Evolutionary conservation across 2,329 filamentous ascomycete genomes (phyloP).

Genomic region (Pseudocercospora cruenta): DNA sequence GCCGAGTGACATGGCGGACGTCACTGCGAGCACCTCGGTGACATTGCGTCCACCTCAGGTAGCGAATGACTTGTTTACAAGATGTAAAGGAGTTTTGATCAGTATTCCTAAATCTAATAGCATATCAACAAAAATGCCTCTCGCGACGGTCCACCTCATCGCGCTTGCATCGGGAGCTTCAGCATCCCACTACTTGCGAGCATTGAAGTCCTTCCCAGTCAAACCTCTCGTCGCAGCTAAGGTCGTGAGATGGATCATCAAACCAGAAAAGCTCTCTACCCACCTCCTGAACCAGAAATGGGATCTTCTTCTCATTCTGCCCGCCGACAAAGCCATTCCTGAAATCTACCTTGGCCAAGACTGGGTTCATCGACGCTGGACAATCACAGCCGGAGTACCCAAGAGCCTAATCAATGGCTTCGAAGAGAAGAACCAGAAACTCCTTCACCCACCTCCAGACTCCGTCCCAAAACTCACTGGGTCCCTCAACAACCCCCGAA

Average conservation of each 20-base stretch:
- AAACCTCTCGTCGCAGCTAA: slow-evolving; percentile 49
- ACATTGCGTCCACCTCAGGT: neutral
- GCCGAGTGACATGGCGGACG: slow-evolving; percentile 3
- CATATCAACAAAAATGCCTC: slow-evolving; percentile 46
- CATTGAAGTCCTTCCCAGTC: slow-evolving; percentile 40
- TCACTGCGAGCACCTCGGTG: neutral
- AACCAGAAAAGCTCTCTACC: slow-evolving; percentile 48
- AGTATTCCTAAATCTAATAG: neutral
- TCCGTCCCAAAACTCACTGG: slow-evolving; percentile 44
- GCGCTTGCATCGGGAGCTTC: slow-evolving; percentile 42
- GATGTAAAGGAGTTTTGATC: neutral
- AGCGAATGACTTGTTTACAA: neutral
- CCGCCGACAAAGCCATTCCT: slow-evolving; percentile 32
- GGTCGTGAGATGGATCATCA: slow-evolving; percentile 56
- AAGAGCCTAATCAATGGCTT: slow-evolving; percentile 46
- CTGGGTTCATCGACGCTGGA: slow-evolving; percentile 38
- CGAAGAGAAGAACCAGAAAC: slow-evolving; percentile 42
- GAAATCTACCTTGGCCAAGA: slow-evolving; percentile 27
- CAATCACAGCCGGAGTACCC: slow-evolving; percentile 48
- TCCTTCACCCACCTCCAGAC: slow-evolving; percentile 41
- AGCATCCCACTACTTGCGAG: slow-evolving; percentile 46
- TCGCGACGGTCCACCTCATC: slow-evolving; percentile 54
- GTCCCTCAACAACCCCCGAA: slow-evolving; percentile 37
- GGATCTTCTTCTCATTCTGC: slow-evolving; percentile 54
- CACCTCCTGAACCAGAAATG: slow-evolving; percentile 49